Conservation (phyloP, 179 eudicot species). For the Beta macrorhiza region DNA sequence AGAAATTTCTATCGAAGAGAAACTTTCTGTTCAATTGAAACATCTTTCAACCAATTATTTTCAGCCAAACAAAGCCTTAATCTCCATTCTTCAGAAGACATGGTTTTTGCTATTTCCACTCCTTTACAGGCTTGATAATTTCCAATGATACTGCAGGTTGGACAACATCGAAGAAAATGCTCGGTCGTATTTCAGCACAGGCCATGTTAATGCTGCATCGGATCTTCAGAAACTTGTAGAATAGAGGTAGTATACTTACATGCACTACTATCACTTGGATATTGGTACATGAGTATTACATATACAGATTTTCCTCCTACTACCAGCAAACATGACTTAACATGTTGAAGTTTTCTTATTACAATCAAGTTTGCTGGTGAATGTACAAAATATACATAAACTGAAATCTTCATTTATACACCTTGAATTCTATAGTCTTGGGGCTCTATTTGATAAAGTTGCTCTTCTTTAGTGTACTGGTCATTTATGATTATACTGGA, state of each 20-base stretch:
- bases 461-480: not conserved
- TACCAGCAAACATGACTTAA: conserved; percentile 24
- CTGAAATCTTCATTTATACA: not conserved
- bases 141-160: conserved; percentile 46
- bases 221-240: conserved; percentile 47
- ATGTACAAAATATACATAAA: conserved; percentile 20
- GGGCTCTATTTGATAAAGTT: not conserved
- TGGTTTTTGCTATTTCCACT: not conserved
- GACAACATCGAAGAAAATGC: conserved; percentile 78
- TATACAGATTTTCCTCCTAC: not conserved
- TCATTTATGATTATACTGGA: not conserved
- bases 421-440: not conserved
- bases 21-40: not conserved
- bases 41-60: not conserved
- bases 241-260: conserved; percentile 11
- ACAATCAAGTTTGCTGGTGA: conserved; percentile 13
- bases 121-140: not conserved
- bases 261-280: not conserved
- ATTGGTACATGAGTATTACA: not conserved
- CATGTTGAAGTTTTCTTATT: conserved; percentile 20
- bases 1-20: not conserved
- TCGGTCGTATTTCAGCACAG: conserved; percentile 63
- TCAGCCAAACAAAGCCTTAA: not conserved
- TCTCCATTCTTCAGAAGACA: not conserved
- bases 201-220: conserved; percentile 55